Percentiles rank a stretch among this genome's conserved stretches.
Conservation (phyloP, 2,329 filamentous ascomycete species). For the Phoma sp. region DNA sequence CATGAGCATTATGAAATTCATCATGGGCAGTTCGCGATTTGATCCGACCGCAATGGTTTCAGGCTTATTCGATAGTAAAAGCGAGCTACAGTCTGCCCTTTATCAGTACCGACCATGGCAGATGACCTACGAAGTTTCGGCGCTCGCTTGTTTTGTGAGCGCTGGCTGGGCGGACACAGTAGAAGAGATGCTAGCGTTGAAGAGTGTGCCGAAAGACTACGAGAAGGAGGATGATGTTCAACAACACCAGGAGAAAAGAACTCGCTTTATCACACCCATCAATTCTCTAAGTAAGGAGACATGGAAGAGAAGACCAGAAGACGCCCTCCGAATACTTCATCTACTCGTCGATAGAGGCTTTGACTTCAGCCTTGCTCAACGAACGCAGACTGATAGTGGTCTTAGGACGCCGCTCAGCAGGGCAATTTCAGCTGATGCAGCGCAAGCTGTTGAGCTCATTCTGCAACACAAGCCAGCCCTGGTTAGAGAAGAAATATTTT, state of each 20-base stretch:
- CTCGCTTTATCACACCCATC: constrained; percentile 21
- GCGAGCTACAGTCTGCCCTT: constrained; percentile 21
- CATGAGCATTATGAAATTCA: constrained; percentile 20
- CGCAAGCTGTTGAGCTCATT: constrained; percentile 27
- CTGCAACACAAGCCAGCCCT: constrained; percentile 19
- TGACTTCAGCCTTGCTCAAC: constrained; percentile 19
- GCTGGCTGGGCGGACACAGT: constrained; percentile 29
- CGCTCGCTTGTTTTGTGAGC: constrained; percentile 21
- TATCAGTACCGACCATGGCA: constrained; percentile 24
- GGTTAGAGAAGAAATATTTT: constrained; percentile 23
- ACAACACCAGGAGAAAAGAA: constrained; percentile 25
- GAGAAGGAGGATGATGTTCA: constrained; percentile 26
- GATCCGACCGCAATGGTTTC: constrained; percentile 20
- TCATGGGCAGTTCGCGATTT: constrained; percentile 23
- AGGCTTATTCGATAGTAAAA: constrained; percentile 26
- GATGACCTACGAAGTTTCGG: constrained; percentile 25
- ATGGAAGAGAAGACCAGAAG: constrained; percentile 25
- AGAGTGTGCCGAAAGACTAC: constrained; percentile 16
- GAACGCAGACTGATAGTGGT: constrained; percentile 22
- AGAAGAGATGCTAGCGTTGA: constrained; percentile 23
- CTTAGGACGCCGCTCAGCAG: constrained; percentile 20
- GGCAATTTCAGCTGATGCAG: constrained; percentile 24
- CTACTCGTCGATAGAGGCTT: constrained; percentile 22
- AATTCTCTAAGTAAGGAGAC: constrained; percentile 29
- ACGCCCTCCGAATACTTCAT: constrained; percentile 27